Evolutionary conservation across 2,329 filamentous ascomycete species (phyloP), one percentile per base, ranked within the genome.

Genomic region (Penicillium sumatraense): DNA sequence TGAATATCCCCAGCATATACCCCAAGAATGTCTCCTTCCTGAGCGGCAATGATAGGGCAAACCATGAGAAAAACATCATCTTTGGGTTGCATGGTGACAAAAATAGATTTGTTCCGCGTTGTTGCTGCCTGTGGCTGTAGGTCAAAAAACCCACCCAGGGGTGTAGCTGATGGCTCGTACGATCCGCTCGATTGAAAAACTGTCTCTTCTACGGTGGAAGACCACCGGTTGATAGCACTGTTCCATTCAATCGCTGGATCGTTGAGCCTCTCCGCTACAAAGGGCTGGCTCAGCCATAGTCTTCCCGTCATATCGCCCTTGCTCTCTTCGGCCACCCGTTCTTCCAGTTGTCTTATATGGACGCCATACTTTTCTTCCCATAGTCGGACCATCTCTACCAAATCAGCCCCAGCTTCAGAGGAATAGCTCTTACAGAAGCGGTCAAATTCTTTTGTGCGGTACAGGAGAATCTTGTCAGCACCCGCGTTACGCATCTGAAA

Each of bases 361-460:
- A 47, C 21, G 47, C 8, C 18, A 49, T 60, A 60, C 2, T 26
- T 46, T 41, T 49, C 40, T 56, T 60, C 58, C 58, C n/a, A 41
- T 8, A 41, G 38, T 7, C 20, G 38, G 38, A 41, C 38, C 38
- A 44, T 59, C 29, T 60, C 27, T 33, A 58, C 42, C n/a, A 59
- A 46, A 38, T 49, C 54, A 29, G 23, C 18, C 21, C 18, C 45
- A 21, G 20, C 20, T 20, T 49, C 48, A 35, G 11, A 29, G 4
- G 38, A 40, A 27, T 53, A 56, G 21, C 24, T 49, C 18, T 56
- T 62, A 21, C 53, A 62, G 49, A 56, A 59, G 10, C 47, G 46
- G 49, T 63, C 56, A 23, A 63, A 59, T 40, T 61, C 54, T 38
- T 63, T 59, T 20, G 51, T 59, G 14, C 56, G 54, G 40, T 61